Evolutionary conservation across 2,329 filamentous ascomycete species (phyloP).

Genomic region (Stachybotrys chlorohalonatus): DNA sequence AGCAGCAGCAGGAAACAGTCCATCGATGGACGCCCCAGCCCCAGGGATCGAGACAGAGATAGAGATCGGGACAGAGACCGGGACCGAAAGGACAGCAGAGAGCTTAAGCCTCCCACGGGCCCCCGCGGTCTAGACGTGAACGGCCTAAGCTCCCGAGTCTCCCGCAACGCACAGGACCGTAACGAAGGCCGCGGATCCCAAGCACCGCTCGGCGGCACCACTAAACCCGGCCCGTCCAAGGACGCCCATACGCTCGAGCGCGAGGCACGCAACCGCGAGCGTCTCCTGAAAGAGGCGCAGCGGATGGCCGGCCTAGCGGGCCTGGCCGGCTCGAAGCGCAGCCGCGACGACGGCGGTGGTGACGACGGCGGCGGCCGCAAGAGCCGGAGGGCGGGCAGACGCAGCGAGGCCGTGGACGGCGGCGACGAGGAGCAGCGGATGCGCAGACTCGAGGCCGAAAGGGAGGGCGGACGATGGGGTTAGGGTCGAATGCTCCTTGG

Average conservation of each 20-base stretch:
- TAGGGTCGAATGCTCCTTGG: conserved; percentile 10
- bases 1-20: conserved; percentile 22
- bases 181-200: conserved; percentile 26
- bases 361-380: conserved; percentile 30
- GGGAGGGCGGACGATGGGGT: conserved; percentile 44
- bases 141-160: conserved; percentile 12
- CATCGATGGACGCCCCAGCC: conserved; percentile 6
- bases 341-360: conserved; percentile 32
- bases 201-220: conserved; percentile 13
- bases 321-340: conserved; percentile 36
- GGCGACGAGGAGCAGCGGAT: conserved; percentile 44
- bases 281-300: conserved; percentile 60
- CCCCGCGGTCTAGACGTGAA: conserved; percentile 31
- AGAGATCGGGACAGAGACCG: not conserved
- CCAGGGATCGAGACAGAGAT: not conserved
- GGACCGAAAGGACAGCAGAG: not conserved
- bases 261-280: conserved; percentile 56
- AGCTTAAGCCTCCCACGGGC: conserved; percentile 15
- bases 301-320: conserved; percentile 47
- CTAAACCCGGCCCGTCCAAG: conserved; percentile 17
- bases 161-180: not conserved
- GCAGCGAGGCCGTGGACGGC: conserved; percentile 36
- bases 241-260: conserved; percentile 64
- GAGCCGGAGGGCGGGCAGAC: conserved; percentile 32
- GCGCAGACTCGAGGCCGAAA: conserved; percentile 48